These are phyloP conservation scores for Hypoxylon cercidicola DNA, from an alignment of 495 filamentous ascomycete species.

Conservation along the genomic window DNA sequence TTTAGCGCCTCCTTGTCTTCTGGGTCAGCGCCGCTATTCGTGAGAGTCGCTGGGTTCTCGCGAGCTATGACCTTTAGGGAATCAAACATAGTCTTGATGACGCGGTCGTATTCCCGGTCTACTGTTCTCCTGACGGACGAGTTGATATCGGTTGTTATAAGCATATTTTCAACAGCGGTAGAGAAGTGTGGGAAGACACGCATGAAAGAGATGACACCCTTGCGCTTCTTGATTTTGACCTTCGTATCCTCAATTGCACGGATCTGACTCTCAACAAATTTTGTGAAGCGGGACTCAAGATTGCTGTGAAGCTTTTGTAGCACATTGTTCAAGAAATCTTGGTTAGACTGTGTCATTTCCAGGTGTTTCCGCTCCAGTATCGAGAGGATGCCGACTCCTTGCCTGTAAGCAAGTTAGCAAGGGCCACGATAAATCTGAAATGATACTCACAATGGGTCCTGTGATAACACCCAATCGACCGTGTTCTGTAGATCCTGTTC, in stretches of 20 bases:
- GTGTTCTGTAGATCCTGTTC: conserved; percentile 80
- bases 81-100: conserved; percentile 97
- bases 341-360: conserved; percentile 85
- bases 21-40: conserved; percentile 58
- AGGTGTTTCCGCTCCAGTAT: conserved; percentile 80
- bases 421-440: not conserved
- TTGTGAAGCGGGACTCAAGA: conserved; percentile 79
- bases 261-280: conserved; percentile 94
- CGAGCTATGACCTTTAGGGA: conserved; percentile 94
- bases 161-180: conserved; percentile 82
- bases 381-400: conserved; percentile 88
- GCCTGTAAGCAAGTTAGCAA: conserved; percentile 57
- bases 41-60: conserved; percentile 76
- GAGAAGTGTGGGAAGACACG: conserved; percentile 90
- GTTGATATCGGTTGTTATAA: conserved; percentile 65
- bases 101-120: conserved; percentile 85
- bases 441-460: conserved; percentile 80
- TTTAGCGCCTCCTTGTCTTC: conserved; percentile 97
- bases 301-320: conserved; percentile 82
- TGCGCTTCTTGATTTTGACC: conserved; percentile 97
- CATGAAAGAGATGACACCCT: conserved; percentile 94
- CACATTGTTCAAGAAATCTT: conserved; percentile 85
- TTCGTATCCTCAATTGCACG: conserved; percentile 98
- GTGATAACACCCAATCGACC: conserved; percentile 82
- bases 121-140: conserved; percentile 77